A percentile compares a stretch with the other conserved stretches of the same genome.
Conservation (phyloP, 495 filamentous ascomycete species). For the Trichoderma gamsii region DNA sequence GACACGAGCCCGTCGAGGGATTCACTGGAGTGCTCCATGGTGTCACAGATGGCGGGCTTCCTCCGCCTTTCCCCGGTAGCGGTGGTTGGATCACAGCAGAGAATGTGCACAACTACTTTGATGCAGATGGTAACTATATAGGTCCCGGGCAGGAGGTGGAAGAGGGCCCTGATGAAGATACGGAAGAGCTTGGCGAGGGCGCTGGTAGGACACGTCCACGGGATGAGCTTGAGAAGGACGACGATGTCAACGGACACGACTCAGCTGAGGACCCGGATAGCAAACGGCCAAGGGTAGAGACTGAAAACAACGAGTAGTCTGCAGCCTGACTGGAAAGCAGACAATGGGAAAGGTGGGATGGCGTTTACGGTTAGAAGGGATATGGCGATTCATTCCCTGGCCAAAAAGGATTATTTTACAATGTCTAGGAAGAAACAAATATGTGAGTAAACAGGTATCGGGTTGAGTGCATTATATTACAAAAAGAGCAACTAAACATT, state of each 20-base stretch:
- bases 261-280: slow-evolving; percentile 29
- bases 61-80: slow-evolving; percentile 75
- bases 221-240: slow-evolving; percentile 32
- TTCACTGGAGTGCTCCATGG: slow-evolving; percentile 40
- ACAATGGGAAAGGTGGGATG: background rate
- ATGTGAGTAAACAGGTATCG: background rate
- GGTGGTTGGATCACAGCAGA: slow-evolving; percentile 95
- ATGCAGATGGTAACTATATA: slow-evolving; percentile 52
- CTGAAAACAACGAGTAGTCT: background rate
- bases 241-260: slow-evolving; percentile 27
- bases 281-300: slow-evolving; percentile 39
- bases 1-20: slow-evolving; percentile 40
- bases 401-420: background rate
- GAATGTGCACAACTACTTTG: slow-evolving; percentile 75
- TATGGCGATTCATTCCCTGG: background rate
- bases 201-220: slow-evolving; percentile 36
- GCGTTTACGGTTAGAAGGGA: background rate
- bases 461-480: background rate
- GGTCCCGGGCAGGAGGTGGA: slow-evolving; percentile 25
- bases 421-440: background rate
- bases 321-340: background rate
- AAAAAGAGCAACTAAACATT: background rate
- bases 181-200: slow-evolving; percentile 40
- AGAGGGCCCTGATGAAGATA: slow-evolving; percentile 23
- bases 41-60: slow-evolving; percentile 49